Percentiles rank a stretch among this genome's conserved stretches.
phyloP scores from a whole-genome alignment of 192 early-diverging fungal genomes.

The Chytriomyces confervae region DNA sequence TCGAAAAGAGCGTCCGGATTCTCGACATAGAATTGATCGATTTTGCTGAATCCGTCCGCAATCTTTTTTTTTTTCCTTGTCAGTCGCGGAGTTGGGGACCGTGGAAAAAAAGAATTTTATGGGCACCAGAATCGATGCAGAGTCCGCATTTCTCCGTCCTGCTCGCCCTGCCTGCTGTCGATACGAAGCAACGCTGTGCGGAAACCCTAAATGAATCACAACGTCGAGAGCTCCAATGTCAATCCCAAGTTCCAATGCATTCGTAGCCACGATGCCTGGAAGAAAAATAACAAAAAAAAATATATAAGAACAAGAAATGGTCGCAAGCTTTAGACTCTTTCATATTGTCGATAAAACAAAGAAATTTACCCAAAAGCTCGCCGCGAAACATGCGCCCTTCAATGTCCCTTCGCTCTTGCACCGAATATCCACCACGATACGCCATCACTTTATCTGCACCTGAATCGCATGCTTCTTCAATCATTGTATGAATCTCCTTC shows the following conservation, averaged over 20 bases:
- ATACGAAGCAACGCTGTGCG: conserved; percentile 60
- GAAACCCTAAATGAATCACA: conserved; percentile 78
- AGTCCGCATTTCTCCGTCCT: conserved; percentile 64
- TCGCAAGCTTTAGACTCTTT: background rate
- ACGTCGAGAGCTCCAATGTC: conserved; percentile 78
- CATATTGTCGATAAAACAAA: background rate
- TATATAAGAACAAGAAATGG: background rate
- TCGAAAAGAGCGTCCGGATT: conserved; percentile 60
- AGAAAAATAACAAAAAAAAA: conserved; percentile 10
- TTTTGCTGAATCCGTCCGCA: conserved; percentile 48
- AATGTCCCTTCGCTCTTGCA: conserved; percentile 70
- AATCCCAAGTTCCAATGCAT: conserved; percentile 82
- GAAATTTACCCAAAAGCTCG: conserved; percentile 48
- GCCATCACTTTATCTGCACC: conserved; percentile 51
- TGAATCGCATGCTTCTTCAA: conserved; percentile 10
- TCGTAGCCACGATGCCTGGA: conserved; percentile 71
- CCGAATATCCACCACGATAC: conserved; percentile 82
- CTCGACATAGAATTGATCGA: conserved; percentile 63
- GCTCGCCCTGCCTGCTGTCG: conserved; percentile 81
- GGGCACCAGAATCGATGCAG: conserved; percentile 67
- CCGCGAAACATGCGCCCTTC: conserved; percentile 74
- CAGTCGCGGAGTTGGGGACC: background rate
- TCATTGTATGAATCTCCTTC: conserved; percentile 28
- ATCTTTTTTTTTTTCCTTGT: conserved; percentile 17
- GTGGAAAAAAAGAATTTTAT: background rate